Evolutionary conservation across 768 basidiomycete species (phyloP).

Genomic region (Mycena polygramma): DNA sequence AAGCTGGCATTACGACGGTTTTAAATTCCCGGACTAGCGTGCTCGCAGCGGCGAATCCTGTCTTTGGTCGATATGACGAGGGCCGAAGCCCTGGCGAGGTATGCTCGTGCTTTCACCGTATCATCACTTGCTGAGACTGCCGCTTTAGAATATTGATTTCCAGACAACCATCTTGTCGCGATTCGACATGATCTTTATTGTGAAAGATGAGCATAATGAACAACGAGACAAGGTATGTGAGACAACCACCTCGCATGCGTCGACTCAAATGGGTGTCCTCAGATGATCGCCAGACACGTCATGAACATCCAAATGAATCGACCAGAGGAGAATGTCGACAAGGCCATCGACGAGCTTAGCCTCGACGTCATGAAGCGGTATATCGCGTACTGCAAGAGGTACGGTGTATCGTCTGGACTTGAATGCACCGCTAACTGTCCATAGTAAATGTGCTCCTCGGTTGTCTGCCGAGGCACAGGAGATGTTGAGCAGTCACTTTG

Average conservation of each 20-base stretch:
- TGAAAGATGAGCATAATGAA: constrained; percentile 98
- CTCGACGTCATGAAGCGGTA: constrained; percentile 99
- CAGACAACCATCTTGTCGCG: constrained; percentile 98
- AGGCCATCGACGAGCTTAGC: constrained; percentile 88
- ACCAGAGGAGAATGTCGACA: constrained; percentile 71
- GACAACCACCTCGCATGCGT: constrained; percentile 12
- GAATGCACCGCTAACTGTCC: no score
- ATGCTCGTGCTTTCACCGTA: background rate
- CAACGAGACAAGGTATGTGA: constrained; percentile 82
- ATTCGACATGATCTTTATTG: constrained; percentile 99
- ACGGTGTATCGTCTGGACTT: background rate
- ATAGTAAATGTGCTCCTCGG: constrained; percentile 95
- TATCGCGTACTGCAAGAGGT: constrained; percentile 97
- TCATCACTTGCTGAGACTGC: constrained; percentile 2
- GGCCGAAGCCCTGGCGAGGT: constrained; percentile 96
- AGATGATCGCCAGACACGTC: constrained; percentile 97
- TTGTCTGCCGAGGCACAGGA: constrained; percentile 94
- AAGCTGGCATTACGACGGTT: constrained; percentile 98
- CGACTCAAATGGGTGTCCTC: constrained; percentile 17
- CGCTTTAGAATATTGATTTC: constrained; percentile 88
- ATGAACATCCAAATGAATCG: constrained; percentile 99
- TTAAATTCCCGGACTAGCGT: constrained; percentile 97
- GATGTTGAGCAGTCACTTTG: constrained; percentile 96
- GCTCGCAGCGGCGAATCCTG: constrained; percentile 96
- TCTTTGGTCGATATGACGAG: constrained; percentile 98